A percentile compares a stretch with the other conserved stretches of the same genome.
These are phyloP conservation scores for Penicillium steckii DNA, from an alignment of 495 filamentous ascomycete genomes.

Conservation along the genomic window DNA sequence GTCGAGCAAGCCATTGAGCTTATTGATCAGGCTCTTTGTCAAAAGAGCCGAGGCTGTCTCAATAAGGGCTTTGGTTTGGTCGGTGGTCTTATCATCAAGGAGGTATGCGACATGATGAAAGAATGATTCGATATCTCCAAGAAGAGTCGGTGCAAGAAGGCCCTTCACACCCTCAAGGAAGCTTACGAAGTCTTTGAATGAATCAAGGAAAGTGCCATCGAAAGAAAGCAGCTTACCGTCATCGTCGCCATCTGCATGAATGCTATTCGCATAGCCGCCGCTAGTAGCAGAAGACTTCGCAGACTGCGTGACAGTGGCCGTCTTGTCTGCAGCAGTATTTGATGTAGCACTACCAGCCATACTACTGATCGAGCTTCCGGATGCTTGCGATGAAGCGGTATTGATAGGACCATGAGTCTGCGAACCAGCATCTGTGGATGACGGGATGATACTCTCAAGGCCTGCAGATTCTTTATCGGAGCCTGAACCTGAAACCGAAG, in stretches of 20 bases:
- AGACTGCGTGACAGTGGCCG: not conserved
- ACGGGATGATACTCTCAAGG: not conserved
- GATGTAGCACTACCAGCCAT: not conserved
- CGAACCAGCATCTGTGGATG: not conserved
- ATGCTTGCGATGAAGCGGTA: not conserved
- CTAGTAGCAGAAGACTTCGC: not conserved
- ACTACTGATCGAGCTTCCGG: not conserved
- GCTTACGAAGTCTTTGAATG: constrained; percentile 37
- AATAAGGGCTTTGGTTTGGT: constrained; percentile 35
- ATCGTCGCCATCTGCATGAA: not conserved
- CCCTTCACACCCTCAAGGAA: constrained; percentile 39
- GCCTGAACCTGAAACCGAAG: not conserved
- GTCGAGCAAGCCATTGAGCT: constrained; percentile 32
- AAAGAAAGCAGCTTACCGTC: not conserved
- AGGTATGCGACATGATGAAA: constrained; percentile 44
- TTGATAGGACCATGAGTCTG: not conserved
- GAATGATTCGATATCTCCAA: constrained; percentile 43
- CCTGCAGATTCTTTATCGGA: not conserved
- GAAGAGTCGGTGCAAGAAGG: constrained; percentile 39
- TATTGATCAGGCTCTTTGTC: constrained; percentile 23
- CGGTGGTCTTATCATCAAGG: constrained; percentile 40
- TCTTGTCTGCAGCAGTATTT: not conserved
- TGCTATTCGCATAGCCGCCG: constrained; percentile 2
- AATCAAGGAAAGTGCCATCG: constrained; percentile 14
- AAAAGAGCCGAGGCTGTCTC: constrained; percentile 27